Evolutionary conservation across 169 alveolate species (phyloP).

Genomic region (Besnoitia besnoiti): DNA sequence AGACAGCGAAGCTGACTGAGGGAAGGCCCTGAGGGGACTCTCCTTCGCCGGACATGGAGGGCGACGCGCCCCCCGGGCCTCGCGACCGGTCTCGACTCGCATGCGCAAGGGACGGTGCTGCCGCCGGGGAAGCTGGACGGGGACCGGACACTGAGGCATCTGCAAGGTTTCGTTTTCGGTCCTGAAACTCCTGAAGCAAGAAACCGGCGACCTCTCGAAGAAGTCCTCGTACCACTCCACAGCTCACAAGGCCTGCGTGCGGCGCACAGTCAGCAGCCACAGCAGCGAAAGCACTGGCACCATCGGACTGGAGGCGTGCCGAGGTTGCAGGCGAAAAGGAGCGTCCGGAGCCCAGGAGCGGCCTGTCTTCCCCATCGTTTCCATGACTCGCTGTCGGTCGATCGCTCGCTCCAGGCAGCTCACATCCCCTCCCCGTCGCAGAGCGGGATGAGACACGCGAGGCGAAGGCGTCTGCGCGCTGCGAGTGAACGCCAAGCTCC

Average conservation of each 20-base stretch:
- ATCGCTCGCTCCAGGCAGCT: no score
- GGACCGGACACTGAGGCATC: background rate
- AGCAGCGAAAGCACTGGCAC: background rate
- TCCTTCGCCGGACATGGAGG: background rate
- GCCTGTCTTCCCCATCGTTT: background rate
- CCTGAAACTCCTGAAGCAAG: background rate
- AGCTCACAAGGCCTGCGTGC: background rate
- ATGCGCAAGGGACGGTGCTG: background rate
- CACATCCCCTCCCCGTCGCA: no score
- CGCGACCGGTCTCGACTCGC: background rate
- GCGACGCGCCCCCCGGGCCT: background rate
- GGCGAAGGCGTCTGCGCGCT: no score
- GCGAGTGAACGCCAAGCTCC: no score
- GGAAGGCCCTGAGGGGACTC: background rate
- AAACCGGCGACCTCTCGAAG: background rate
- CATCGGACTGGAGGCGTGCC: background rate
- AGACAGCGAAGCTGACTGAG: background rate
- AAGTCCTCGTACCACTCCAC: background rate
- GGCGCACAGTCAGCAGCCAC: background rate
- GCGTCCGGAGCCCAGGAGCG: background rate
- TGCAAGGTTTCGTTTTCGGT: background rate
- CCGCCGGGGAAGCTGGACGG: background rate
- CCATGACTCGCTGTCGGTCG: no score
- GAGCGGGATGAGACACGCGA: no score
- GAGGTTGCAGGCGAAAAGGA: background rate